Conservation (phyloP, 225 moss, liverwort and hornwort species). For the Climacium dendroides region DNA sequence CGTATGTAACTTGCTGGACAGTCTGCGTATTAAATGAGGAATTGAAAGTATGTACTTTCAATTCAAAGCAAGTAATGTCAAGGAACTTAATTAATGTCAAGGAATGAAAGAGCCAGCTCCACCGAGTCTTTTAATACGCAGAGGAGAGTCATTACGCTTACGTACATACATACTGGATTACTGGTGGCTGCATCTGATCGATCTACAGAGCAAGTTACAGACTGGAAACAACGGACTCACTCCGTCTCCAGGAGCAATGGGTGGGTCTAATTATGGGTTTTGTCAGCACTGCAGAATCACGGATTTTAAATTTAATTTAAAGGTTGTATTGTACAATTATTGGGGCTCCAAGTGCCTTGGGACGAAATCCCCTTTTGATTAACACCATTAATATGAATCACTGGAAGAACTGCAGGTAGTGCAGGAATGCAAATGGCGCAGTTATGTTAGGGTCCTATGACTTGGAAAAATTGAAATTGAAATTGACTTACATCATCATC, state of each 20-base stretch:
- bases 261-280: not conserved
- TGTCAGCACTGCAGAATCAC: not conserved
- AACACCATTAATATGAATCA: not conserved
- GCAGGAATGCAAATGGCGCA: not conserved
- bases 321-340: not conserved
- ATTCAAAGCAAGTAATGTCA: not conserved
- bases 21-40: not conserved
- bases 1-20: not conserved
- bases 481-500: not conserved
- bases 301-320: not conserved
- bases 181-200: not conserved
- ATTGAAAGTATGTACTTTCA: not conserved
- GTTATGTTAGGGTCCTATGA: not conserved
- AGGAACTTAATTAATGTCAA: not conserved
- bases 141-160: not conserved
- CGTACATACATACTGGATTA: not conserved
- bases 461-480: not conserved
- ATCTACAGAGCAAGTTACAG: too few relatives aligned
- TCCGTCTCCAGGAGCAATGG: not conserved
- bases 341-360: not conserved
- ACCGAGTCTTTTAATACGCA: not conserved
- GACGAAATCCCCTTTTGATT: not conserved
- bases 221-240: too few relatives aligned
- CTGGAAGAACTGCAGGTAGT: not conserved
- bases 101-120: not conserved